These are phyloP conservation scores for Termitomyces eurrhizus DNA, from an alignment of 768 basidiomycete genomes.

Conservation along the genomic window DNA sequence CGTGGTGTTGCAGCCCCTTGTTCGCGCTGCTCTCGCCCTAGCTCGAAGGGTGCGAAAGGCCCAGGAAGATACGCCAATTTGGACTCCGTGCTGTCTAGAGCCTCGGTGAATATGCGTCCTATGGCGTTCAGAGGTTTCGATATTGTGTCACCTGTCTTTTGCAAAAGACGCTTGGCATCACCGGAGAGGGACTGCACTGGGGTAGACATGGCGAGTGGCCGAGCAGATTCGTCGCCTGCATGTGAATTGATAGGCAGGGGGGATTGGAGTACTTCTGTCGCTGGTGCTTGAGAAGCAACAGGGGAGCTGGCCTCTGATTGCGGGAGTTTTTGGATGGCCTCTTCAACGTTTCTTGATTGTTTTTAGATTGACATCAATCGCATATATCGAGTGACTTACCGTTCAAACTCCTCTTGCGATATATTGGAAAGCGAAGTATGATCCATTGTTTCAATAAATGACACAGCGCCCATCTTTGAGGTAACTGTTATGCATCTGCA, in stretches of 20 bases:
- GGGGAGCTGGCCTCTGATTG: slow-evolving; percentile 38
- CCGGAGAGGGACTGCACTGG: slow-evolving; percentile 52
- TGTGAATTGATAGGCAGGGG: slow-evolving; percentile 37
- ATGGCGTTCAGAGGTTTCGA: slow-evolving; percentile 90
- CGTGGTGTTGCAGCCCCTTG: slow-evolving; percentile 24
- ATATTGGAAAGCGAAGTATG: slow-evolving; percentile 93
- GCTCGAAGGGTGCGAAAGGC: slow-evolving; percentile 66
- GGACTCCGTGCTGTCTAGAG: slow-evolving; percentile 68
- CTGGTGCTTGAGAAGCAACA: slow-evolving; percentile 25
- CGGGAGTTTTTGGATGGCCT: slow-evolving; percentile 47
- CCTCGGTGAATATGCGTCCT: slow-evolving; percentile 82
- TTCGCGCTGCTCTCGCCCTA: slow-evolving; percentile 49
- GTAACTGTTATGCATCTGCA: background rate
- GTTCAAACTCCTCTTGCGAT: slow-evolving; percentile 89
- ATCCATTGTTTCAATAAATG: slow-evolving; percentile 98
- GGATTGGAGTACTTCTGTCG: slow-evolving; percentile 16
- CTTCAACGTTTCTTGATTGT: slow-evolving; percentile 43
- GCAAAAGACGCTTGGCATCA: slow-evolving; percentile 79
- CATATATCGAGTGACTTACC: slow-evolving; percentile 31
- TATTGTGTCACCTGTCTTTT: slow-evolving; percentile 87
- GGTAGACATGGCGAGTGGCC: slow-evolving; percentile 63
- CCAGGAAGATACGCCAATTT: slow-evolving; percentile 63
- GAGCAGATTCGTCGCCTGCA: slow-evolving; percentile 87
- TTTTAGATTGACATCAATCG: background rate
- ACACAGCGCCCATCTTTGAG: slow-evolving; percentile 87